Base-by-base conservation (phyloP, 352 stramenopile genomes). In the Phytophthora ohioensis region DNA sequence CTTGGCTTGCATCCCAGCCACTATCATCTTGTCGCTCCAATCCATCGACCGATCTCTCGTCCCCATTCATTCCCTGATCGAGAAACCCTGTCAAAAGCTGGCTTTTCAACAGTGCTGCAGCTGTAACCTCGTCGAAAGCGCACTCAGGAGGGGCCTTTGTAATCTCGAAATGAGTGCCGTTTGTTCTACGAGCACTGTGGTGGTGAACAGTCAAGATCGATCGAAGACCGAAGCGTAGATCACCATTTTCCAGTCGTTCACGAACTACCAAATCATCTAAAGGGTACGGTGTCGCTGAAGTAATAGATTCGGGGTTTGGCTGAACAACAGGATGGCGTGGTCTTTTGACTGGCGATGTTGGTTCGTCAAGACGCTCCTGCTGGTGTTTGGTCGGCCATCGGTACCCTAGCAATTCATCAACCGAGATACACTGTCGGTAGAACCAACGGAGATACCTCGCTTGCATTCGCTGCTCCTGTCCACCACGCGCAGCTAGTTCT, bases 371-470 rank as follows among this genome's bases (percentile, higher is more conserved):
- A 30, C 53, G 31, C 38, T 62, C 43, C 47, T 76, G 69, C 35
- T 74, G 76, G 30, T 79, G 58, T 15, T 79, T 79, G 0, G 57
- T 81, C 4, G 80, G 84, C 84, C 84, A 91, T 8, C 74, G 31
- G 49, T 90, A 90, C 11, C 71, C 69, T 0, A 91, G 63, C n/a
- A 91, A 35, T 11, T 91, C 68, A 38, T 91, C 84, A 9, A 87
- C 81, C 0, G 76, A 88, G 43, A 69, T 53, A 56, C 80, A 90
- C 41, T 85, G 67, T 5, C 71, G 48, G 52, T 90, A 90, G 56
- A 91, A 91, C 84, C 84, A 90, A 34, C 80, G 76, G 38, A 91
- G 69, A 66, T 91, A 90, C 48, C 80, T 57, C 15, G 53, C 52
- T 52, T 88, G 84, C 48, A 75, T 71, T 0, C 59, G 73, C 42